Conservation (phyloP, 129 eudicot genomes). For the Pseudognaphalium luteoalbum region DNA sequence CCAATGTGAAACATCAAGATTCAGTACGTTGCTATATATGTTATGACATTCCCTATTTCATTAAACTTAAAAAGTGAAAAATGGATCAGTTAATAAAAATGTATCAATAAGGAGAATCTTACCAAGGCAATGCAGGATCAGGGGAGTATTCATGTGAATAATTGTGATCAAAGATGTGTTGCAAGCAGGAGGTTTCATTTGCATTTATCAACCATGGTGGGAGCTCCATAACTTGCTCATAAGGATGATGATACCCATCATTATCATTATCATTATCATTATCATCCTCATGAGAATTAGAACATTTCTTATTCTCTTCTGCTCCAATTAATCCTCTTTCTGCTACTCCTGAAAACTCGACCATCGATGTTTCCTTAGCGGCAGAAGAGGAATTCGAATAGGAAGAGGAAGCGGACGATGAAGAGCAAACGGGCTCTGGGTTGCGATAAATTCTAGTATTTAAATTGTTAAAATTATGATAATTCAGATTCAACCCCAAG, state of each 20-base stretch:
- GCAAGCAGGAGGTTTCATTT: constrained; percentile 40
- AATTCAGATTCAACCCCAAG: constrained; percentile 79
- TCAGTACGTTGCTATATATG: not conserved
- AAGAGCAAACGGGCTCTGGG: constrained; percentile 30
- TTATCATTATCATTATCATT: constrained; percentile 2
- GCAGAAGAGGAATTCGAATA: constrained; percentile 14
- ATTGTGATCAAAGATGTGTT: constrained; percentile 33
- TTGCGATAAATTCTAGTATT: constrained; percentile 41
- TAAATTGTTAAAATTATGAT: constrained; percentile 65
- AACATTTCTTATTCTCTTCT: constrained; percentile 8
- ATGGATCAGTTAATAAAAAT: not conserved
- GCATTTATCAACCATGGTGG: constrained; percentile 61
- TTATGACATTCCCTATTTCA: not conserved
- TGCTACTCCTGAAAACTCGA: not conserved
- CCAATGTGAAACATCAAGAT: too few relatives aligned
- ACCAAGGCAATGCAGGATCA: constrained; percentile 73
- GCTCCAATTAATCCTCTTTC: not conserved
- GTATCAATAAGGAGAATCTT: constrained; percentile 20
- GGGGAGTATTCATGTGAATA: constrained; percentile 45
- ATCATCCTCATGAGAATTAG: constrained; percentile 20
- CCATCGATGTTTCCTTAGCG: constrained; percentile 8
- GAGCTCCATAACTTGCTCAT: constrained; percentile 61
- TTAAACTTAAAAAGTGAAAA: not conserved
- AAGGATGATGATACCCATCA: constrained; percentile 28
- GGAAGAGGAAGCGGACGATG: constrained; percentile 17